Evolutionary conservation across 2,329 filamentous ascomycete genomes (phyloP), one percentile per base, ranked within the genome.

Genomic region (Alternaria sp.): DNA sequence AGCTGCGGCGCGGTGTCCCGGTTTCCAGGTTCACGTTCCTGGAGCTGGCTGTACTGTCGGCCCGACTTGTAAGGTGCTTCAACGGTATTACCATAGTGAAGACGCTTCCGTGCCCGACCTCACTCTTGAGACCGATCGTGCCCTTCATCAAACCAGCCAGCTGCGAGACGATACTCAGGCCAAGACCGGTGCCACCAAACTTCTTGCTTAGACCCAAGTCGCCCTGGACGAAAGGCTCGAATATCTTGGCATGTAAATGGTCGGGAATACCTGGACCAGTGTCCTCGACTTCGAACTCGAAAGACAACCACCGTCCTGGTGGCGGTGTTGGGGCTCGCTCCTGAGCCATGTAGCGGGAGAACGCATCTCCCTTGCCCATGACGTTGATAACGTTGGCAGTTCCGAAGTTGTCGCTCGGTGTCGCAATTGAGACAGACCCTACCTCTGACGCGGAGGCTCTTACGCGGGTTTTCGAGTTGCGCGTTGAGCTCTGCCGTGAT

Each of bases 161-260:
- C 77, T 97, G 94, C 20, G 92, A 90, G 80, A 93, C 97, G 72
- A 97, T 97, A 74, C 92, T 95, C 58, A 97, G 80, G 2, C 94
- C 94, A 2, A 97, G 83, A 5, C 94, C 94, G 1, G 94, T 97
- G 15, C 94, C 94, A 18, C 93, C 93, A 75, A 90, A 96, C 74
- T 96, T 96, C 79, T 93, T 96, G 82, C 92, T 96, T 15, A 97
- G 82, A 1, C 93, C 92, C 2, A 96, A 82, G 75, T 97, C 94
- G n/a, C 92, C 94, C 79, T 97, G 94, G 0, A 97, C 92, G 75
- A 97, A 97, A 0, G 94, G 94, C 78, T 97, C 94, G 76, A 97
- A 97, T 10, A 97, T 93, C 69, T 90, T 90, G 60, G 92, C 85
- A 71, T 94, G 93, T 78, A 96, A 87, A 67, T 90, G 83, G 7